Conservation (phyloP, 2,329 filamentous ascomycete species). For the Arthrobotrys megalospora region DNA sequence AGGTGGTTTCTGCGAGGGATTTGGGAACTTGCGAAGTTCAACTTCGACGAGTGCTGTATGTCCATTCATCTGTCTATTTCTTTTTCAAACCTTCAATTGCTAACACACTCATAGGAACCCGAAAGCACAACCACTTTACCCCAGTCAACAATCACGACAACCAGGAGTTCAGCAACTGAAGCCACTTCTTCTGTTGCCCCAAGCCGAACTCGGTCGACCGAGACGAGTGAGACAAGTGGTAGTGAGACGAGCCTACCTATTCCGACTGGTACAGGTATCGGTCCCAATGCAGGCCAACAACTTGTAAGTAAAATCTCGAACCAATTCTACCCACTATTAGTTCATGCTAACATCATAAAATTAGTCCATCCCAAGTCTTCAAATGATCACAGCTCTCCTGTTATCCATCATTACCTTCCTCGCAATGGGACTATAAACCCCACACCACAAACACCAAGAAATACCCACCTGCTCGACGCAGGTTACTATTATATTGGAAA, state of each 20-base stretch:
- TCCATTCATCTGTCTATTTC: neutral
- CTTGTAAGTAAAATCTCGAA: neutral
- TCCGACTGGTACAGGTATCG: conserved; percentile 28
- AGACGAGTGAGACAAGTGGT: neutral
- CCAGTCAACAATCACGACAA: neutral
- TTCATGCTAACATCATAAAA: neutral
- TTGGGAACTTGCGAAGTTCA: conserved; percentile 38
- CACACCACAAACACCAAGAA: neutral
- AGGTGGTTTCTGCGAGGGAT: conserved; percentile 35
- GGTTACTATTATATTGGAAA: neutral
- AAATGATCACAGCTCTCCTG: neutral
- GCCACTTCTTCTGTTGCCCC: neutral
- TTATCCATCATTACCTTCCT: neutral
- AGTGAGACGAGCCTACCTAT: neutral
- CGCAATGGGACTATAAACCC: neutral
- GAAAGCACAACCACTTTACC: conserved; percentile 34
- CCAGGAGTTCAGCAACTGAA: conserved; percentile 7
- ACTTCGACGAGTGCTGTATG: conserved; percentile 37
- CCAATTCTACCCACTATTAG: neutral
- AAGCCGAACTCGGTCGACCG: neutral
- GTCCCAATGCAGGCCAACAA: neutral
- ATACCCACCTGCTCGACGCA: conserved; percentile 6
- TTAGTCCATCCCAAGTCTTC: neutral
- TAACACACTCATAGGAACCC: conserved; percentile 27
- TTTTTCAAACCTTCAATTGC: neutral